Conservation (phyloP, 2,329 filamentous ascomycete genomes). For the Pseudogymnoascus destructans region DNA sequence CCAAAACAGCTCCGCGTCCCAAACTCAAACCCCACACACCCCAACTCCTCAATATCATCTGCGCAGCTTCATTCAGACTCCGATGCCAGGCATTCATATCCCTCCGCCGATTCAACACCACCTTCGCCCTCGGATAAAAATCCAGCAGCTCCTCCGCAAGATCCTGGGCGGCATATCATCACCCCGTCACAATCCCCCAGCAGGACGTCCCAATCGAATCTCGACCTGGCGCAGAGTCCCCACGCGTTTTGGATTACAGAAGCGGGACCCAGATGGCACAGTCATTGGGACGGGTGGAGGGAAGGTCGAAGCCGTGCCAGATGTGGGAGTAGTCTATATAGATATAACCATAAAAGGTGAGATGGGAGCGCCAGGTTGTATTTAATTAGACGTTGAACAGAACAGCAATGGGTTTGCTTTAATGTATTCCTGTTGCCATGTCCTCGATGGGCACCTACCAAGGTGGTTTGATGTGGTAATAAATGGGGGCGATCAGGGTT, state of each 20-base stretch:
- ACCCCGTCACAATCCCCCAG: constrained; percentile 11
- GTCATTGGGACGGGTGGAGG: constrained; percentile 20
- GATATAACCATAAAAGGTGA: not conserved
- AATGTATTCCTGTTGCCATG: not conserved
- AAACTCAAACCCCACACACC: constrained; percentile 23
- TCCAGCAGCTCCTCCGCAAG: constrained; percentile 27
- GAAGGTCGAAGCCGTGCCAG: constrained; percentile 15
- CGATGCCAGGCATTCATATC: constrained; percentile 21
- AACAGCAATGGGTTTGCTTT: not conserved
- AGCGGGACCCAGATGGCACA: constrained; percentile 26
- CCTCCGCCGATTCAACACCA: constrained; percentile 25
- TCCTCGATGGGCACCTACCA: not conserved
- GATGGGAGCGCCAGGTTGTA: no score
- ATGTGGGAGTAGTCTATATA: constrained; percentile 10
- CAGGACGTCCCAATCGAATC: not conserved
- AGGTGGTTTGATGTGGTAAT: not conserved
- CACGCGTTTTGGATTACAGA: constrained; percentile 16
- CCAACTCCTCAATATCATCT: constrained; percentile 15
- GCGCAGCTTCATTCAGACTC: constrained; percentile 14
- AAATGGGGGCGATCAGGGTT: not conserved
- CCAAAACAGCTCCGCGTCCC: constrained; percentile 21
- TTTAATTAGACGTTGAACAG: not conserved
- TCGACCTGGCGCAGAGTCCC: not conserved
- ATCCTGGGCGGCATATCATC: constrained; percentile 23
- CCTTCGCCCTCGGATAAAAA: constrained; percentile 28